phyloP scores from a whole-genome alignment of 306 rosid species.

The Sophora flavescens region DNA sequence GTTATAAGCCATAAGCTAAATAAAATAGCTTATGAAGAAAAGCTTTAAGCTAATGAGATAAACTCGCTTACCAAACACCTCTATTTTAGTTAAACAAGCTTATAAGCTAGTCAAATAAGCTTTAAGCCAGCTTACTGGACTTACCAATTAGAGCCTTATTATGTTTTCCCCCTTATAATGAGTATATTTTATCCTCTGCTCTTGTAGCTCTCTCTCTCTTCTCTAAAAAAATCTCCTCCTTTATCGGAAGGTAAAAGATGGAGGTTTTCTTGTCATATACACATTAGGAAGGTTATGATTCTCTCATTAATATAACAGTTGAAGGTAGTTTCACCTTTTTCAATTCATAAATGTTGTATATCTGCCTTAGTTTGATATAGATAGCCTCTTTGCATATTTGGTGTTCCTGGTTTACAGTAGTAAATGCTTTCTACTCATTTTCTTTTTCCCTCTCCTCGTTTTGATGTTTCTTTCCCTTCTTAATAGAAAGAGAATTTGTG shows the following conservation, averaged over 20 bases:
- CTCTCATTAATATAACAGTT: constrained; percentile 16
- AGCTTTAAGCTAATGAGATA: too few species aligned
- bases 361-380: constrained; percentile 29
- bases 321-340: neutral
- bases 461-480: constrained; percentile 17
- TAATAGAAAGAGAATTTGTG: constrained; percentile 88
- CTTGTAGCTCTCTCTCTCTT: constrained; percentile 6
- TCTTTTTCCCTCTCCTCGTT: neutral
- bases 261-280: neutral
- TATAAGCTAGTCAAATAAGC: too few species aligned
- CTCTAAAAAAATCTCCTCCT: constrained; percentile 5
- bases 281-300: constrained; percentile 8
- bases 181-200: neutral
- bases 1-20: too few species aligned
- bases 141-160: too few species aligned
- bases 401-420: constrained; percentile 22
- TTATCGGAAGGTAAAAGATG: constrained; percentile 1
- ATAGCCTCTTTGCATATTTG: constrained; percentile 39
- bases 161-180: neutral
- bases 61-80: too few species aligned
- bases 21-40: too few species aligned
- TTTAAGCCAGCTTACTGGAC: too few species aligned
- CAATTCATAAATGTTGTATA: neutral
- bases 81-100: too few species aligned
- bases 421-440: constrained; percentile 26